Percentiles rank a stretch among this genome's conserved stretches.
Evolutionary conservation across 2,329 filamentous ascomycete genomes (phyloP).

Genomic region (Boeremia lycopersici): DNA sequence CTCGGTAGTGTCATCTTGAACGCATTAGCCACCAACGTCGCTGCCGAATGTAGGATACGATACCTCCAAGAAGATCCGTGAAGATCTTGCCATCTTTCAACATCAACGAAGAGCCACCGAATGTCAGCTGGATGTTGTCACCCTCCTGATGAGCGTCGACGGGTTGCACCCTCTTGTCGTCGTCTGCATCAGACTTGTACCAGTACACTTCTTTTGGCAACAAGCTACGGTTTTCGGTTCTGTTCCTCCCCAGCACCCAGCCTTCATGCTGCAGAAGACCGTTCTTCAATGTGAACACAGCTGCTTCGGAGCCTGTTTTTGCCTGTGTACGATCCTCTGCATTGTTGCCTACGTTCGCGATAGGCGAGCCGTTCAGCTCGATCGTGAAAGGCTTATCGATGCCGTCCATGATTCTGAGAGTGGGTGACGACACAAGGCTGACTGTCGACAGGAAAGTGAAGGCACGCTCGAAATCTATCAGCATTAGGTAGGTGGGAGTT

Average conservation of each 20-base stretch:
- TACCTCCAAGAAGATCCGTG: constrained; percentile 26
- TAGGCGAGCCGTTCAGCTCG: constrained; percentile 30
- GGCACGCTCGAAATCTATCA: constrained; percentile 14
- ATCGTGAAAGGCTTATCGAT: constrained; percentile 32
- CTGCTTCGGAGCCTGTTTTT: constrained; percentile 25
- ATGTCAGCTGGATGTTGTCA: constrained; percentile 24
- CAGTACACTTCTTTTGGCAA: constrained; percentile 33
- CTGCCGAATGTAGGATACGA: neutral
- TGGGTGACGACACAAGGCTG: constrained; percentile 14
- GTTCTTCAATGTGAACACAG: constrained; percentile 32
- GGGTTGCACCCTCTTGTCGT: constrained; percentile 15
- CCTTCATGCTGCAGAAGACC: constrained; percentile 26
- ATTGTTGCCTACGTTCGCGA: constrained; percentile 18
- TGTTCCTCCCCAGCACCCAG: constrained; percentile 28
- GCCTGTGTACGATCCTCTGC: constrained; percentile 23
- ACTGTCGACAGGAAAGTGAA: constrained; percentile 8
- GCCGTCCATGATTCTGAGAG: constrained; percentile 26
- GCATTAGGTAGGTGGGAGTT: constrained; percentile 7
- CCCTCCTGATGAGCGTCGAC: constrained; percentile 27
- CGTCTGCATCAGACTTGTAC: constrained; percentile 25
- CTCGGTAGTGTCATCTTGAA: constrained; percentile 4
- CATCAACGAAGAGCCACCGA: constrained; percentile 23
- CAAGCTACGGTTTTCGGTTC: constrained; percentile 31
- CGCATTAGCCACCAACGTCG: constrained; percentile 1
- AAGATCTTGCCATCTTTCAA: constrained; percentile 24